These are phyloP conservation scores for Breynia disticha DNA, from an alignment of 441 rosid genomes.

Conservation along the genomic window DNA sequence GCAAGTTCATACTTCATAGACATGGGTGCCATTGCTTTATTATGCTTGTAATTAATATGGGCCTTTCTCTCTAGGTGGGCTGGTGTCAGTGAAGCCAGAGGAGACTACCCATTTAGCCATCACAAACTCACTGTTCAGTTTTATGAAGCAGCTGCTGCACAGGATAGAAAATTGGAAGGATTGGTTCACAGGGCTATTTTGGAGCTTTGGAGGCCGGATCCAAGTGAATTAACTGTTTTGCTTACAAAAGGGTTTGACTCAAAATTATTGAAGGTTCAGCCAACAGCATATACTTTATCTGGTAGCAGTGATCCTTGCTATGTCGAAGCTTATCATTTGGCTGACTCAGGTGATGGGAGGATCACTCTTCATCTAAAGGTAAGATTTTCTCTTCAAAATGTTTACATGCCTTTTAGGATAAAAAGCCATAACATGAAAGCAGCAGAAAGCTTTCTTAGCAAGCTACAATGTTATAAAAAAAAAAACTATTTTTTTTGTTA, in stretches of 20 bases:
- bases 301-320: constrained; percentile 99
- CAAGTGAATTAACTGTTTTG: constrained; percentile 75
- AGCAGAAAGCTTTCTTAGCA: no score
- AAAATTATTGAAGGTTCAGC: constrained; percentile 68
- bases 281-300: constrained; percentile 70
- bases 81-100: constrained; percentile 93
- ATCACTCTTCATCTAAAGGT: constrained; percentile 93
- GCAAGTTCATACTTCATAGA: no score
- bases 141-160: constrained; percentile 96
- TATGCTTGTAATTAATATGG: background rate
- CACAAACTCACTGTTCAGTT: constrained; percentile 97
- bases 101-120: constrained; percentile 99
- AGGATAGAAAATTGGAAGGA: constrained; percentile 93
- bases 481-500: no score
- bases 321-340: constrained; percentile 93
- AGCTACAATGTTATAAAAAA: no score
- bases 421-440: no score
- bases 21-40: no score
- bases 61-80: constrained; percentile 65
- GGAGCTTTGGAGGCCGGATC: constrained; percentile 99
- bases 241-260: constrained; percentile 75
- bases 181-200: constrained; percentile 93
- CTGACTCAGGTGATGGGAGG: constrained; percentile 93
- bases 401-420: no score
- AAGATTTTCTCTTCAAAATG: constrained; percentile 5